Conservation (phyloP, 2,329 filamentous ascomycete genomes). For the Talaromyces rugulosus region DNA sequence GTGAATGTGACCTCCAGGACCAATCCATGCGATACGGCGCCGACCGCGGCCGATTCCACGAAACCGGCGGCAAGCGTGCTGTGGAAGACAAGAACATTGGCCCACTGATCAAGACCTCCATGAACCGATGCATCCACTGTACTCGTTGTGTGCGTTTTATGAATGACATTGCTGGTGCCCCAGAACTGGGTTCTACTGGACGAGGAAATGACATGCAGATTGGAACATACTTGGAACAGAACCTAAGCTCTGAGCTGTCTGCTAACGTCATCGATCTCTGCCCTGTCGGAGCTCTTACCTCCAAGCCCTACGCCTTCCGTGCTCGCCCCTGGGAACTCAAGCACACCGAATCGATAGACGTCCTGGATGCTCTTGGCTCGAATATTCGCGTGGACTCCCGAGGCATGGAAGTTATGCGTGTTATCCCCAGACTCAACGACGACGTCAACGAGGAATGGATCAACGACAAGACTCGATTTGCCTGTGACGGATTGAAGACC, state of each 20-base stretch:
- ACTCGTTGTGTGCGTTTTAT: conserved; percentile 96
- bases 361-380: conserved; percentile 86
- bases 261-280: conserved; percentile 98
- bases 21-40: conserved; percentile 98
- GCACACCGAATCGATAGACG: conserved; percentile 92
- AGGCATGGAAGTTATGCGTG: conserved; percentile 92
- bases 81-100: conserved; percentile 99
- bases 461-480: conserved; percentile 96
- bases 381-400: conserved; percentile 92
- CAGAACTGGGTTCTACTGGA: conserved; percentile 89
- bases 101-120: conserved; percentile 96
- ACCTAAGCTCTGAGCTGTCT: conserved; percentile 89
- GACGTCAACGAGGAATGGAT: conserved; percentile 99
- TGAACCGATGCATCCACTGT: conserved; percentile 99
- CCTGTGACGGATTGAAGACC: conserved; percentile 93
- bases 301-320: conserved; percentile 96
- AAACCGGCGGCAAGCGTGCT: conserved; percentile 90
- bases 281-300: conserved; percentile 92
- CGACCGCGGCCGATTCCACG: conserved; percentile 94
- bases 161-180: conserved; percentile 93
- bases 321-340: conserved; percentile 96
- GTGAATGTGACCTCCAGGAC: conserved; percentile 97
- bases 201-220: conserved; percentile 98
- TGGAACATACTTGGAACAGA: conserved; percentile 93
- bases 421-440: conserved; percentile 89